Evolutionary conservation across 306 rosid genomes (phyloP), one percentile per base, ranked within the genome.

Genomic region (Hippophae rhamnoides): DNA sequence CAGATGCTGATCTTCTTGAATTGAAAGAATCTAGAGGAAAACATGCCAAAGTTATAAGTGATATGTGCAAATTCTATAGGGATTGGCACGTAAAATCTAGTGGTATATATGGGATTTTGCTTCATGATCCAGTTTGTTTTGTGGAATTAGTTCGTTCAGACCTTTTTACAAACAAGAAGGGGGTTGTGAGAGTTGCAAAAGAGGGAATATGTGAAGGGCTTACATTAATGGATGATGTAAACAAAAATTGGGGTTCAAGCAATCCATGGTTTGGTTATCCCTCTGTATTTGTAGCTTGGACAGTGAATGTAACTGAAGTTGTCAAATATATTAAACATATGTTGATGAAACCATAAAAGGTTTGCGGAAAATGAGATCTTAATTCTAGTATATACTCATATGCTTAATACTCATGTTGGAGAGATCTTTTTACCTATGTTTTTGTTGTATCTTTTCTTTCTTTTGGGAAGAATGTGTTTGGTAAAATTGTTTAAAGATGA

Each of bases 181-280:
- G 99, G 48, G 99, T 84, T 45, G 99, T 86, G 77, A 82, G 97
- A 63, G 97, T 88, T 47, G 99, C 88, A 76, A 92, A 95, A n/a
- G 90, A 82, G 64, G 99, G 99, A 63, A 76, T 92, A 63, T 86
- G 96, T 72, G 76, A 66, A 9, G 99, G 99, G 54, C 99, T 88
- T 67, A 92, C 99, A 11, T 83, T 92, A 52, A 49, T 92, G 82
- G 99, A 92, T 69, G 96, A 85, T 85, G 97, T 97, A 63, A 76
- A 85, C 11, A 92, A 92, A 69, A 80, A 55, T 95, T 92, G 99
- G 99, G 78, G 82, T 67, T 3, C 84, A 7, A 78, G 71, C 93
- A 92, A 92, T 61, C 96, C 95, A 41, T 92, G 99, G 96, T 65
- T 90, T 2, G 94, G 79, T 58, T 77, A 73, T 71, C 81, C 96